These are phyloP conservation scores for Xylaria sp. DNA, from an alignment of 2,329 filamentous ascomycete genomes.

Conservation along the genomic window DNA sequence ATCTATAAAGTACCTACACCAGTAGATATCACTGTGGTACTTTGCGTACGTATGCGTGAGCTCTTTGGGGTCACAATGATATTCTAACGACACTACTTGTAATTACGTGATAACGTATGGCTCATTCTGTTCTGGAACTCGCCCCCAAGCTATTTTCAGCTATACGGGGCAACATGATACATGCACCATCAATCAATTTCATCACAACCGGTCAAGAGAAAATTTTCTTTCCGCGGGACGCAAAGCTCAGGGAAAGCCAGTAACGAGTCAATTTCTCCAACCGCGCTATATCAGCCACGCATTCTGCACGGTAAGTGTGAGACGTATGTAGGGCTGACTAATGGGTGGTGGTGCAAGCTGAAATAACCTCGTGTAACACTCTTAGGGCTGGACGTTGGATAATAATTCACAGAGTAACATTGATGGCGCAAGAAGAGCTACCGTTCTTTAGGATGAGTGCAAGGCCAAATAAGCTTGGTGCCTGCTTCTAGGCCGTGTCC, in stretches of 20 bases:
- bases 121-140: slow-evolving; percentile 25
- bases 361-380: neutral
- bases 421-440: neutral
- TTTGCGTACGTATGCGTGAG: neutral
- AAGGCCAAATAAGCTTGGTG: neutral
- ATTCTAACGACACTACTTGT: slow-evolving; percentile 2
- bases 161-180: slow-evolving; percentile 18
- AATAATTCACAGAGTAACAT: slow-evolving; percentile 21
- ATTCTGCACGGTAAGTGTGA: neutral
- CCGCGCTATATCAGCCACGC: neutral
- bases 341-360: slow-evolving; percentile 10
- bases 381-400: neutral
- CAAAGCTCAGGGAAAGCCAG: slow-evolving; percentile 5
- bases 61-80: slow-evolving; percentile 1
- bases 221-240: neutral
- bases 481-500: slow-evolving; percentile 20
- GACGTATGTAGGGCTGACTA: slow-evolving; percentile 21
- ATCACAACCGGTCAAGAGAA: neutral
- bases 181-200: slow-evolving; percentile 3
- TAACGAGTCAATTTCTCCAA: slow-evolving; percentile 3
- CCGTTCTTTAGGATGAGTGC: neutral
- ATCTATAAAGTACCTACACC: neutral
- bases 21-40: neutral
- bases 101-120: slow-evolving; percentile 8
- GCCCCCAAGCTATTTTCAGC: slow-evolving; percentile 35